Evolutionary conservation across 805 yeast genomes (phyloP).

Genomic region (Barnettozyma sucrosica): DNA sequence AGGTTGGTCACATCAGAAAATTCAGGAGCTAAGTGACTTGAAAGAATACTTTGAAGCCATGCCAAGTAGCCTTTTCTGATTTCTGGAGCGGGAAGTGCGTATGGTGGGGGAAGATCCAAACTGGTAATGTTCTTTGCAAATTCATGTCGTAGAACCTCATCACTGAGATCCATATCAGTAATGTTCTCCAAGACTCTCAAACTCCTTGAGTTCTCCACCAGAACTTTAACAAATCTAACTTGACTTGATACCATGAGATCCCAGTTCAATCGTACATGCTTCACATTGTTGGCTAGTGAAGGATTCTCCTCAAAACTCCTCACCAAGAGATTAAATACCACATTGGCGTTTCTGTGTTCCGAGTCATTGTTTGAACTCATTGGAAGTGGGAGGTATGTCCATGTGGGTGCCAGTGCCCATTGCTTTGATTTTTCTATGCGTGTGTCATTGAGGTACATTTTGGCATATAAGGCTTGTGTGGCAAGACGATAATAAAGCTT

Average conservation of each 20-base stretch:
- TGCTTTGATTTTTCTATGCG: constrained; percentile 32
- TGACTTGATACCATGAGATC: constrained; percentile 32
- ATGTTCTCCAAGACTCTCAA: constrained; percentile 34
- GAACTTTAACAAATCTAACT: constrained; percentile 23
- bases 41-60: constrained; percentile 13
- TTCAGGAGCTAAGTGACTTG: constrained; percentile 23
- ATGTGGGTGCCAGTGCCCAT: constrained; percentile 33
- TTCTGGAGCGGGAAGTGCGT: constrained; percentile 29
- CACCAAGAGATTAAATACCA: constrained; percentile 25
- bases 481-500: constrained; percentile 28
- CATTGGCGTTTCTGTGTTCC: constrained; percentile 28
- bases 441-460: constrained; percentile 37
- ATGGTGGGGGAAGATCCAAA: constrained; percentile 28
- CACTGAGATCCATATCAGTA: constrained; percentile 34
- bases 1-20: constrained; percentile 21
- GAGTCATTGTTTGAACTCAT: constrained; percentile 4
- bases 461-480: constrained; percentile 29
- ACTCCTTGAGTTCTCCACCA: constrained; percentile 27
- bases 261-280: constrained; percentile 39
- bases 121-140: constrained; percentile 20
- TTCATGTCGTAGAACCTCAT: constrained; percentile 28
- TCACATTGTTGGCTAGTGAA: constrained; percentile 23
- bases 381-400: constrained; percentile 29
- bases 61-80: constrained; percentile 28
- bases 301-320: constrained; percentile 23